These are phyloP conservation scores for Mitragyna speciosa DNA, from an alignment of 257 asterid species.

Conservation along the genomic window DNA sequence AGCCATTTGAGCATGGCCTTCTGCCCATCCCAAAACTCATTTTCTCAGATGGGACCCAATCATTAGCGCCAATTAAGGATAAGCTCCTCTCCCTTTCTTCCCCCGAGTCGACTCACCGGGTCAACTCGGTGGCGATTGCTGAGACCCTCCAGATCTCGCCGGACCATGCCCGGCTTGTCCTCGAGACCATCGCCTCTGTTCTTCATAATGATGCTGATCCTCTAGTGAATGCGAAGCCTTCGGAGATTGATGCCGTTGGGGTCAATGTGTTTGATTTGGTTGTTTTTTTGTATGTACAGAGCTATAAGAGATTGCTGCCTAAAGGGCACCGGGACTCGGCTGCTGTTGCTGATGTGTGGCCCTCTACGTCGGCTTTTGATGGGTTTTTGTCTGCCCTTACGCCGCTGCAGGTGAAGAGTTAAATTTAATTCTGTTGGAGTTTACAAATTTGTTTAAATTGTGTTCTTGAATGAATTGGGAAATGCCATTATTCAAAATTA, in stretches of 20 bases:
- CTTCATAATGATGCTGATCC: conserved; percentile 64
- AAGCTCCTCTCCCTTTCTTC: conserved; percentile 52
- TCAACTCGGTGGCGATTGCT: conserved; percentile 40
- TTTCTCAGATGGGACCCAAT: conserved; percentile 68
- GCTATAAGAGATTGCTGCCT: conserved; percentile 82
- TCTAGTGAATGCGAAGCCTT: conserved; percentile 39
- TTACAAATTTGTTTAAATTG: not conserved
- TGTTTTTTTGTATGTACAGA: conserved; percentile 69
- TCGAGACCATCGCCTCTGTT: conserved; percentile 61
- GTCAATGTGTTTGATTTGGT: conserved; percentile 78
- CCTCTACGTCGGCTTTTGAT: conserved; percentile 86
- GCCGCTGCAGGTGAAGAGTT: conserved; percentile 61
- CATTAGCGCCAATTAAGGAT: conserved; percentile 64
- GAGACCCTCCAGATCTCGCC: conserved; percentile 57
- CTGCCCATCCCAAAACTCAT: conserved; percentile 78
- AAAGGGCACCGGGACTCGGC: conserved; percentile 91
- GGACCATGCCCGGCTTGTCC: conserved; percentile 67
- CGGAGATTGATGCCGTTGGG: conserved; percentile 57
- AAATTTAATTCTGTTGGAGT: not conserved
- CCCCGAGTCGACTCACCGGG: conserved; percentile 40
- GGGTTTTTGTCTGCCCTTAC: conserved; percentile 80
- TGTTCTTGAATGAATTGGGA: not conserved
- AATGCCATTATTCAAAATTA: not conserved
- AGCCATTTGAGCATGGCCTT: conserved; percentile 86
- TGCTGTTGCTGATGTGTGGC: conserved; percentile 95